A percentile compares a stretch with the other conserved stretches of the same genome.
Conservation (phyloP, 148 eudicot genomes). For the Rheum nobile region DNA sequence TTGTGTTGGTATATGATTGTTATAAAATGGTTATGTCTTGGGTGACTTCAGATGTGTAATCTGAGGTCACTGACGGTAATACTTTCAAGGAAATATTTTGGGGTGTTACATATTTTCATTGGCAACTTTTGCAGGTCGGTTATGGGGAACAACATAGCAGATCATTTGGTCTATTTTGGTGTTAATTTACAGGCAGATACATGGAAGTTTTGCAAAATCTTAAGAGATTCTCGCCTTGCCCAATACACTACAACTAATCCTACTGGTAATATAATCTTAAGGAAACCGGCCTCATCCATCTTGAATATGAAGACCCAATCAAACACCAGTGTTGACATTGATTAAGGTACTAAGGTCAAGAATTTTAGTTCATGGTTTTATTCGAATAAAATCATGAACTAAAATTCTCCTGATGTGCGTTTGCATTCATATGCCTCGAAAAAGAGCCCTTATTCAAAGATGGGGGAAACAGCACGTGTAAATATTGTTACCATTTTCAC, state of each 20-base stretch:
- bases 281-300: constrained; percentile 21
- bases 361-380: neutral
- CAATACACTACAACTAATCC: constrained; percentile 31
- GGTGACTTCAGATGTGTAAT: no score
- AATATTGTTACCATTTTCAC: neutral
- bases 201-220: constrained; percentile 46
- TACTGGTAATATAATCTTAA: constrained; percentile 51
- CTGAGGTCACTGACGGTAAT: no score
- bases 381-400: no score
- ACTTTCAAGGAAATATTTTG: no score
- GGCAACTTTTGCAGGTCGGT: constrained; percentile 50
- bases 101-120: neutral
- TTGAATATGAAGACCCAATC: constrained; percentile 16
- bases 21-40: no score
- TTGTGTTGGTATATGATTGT: no score
- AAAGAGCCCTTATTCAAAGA: neutral
- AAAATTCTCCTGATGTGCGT: neutral
- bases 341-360: neutral
- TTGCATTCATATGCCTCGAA: neutral
- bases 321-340: neutral
- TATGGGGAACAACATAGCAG: constrained; percentile 66
- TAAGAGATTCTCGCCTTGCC: constrained; percentile 39
- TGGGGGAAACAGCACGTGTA: neutral
- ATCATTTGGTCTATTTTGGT: constrained; percentile 68
- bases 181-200: constrained; percentile 52